Evolutionary conservation across 2,329 filamentous ascomycete genomes (phyloP).

Genomic region (Tolypocladium capitatum): DNA sequence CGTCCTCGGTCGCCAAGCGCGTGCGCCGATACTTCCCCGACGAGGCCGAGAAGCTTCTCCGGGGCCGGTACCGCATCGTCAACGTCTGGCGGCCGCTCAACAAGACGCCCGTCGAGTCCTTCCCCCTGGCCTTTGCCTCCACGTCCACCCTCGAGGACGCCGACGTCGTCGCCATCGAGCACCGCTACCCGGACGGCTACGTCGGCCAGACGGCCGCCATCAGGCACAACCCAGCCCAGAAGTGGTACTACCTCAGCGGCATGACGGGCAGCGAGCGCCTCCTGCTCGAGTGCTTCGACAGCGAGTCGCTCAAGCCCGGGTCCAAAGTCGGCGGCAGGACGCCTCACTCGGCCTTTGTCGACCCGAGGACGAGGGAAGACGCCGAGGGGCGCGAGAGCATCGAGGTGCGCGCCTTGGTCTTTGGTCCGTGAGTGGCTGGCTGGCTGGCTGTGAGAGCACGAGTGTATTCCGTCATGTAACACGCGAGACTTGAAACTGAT

Average conservation of each 20-base stretch:
- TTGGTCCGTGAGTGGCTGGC: conserved; percentile 38
- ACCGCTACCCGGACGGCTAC: conserved; percentile 51
- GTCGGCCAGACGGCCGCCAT: conserved; percentile 65
- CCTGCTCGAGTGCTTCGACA: conserved; percentile 69
- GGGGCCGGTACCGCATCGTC: conserved; percentile 68
- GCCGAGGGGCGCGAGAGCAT: conserved; percentile 73
- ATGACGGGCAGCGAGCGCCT: conserved; percentile 63
- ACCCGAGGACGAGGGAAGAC: conserved; percentile 56
- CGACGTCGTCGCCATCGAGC: conserved; percentile 60
- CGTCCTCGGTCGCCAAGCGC: conserved; percentile 48
- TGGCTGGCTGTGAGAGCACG: not conserved
- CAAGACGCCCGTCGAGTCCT: conserved; percentile 46
- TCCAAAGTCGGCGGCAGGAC: conserved; percentile 40
- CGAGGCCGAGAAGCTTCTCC: conserved; percentile 54
- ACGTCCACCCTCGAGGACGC: conserved; percentile 45
- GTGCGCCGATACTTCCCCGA: conserved; percentile 53
- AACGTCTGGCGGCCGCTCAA: conserved; percentile 71
- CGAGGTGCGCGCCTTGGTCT: conserved; percentile 75
- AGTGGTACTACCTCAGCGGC: conserved; percentile 71
- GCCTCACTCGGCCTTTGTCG: conserved; percentile 68
- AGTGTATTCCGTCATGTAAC: not conserved
- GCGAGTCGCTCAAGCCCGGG: conserved; percentile 36
- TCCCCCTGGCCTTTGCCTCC: conserved; percentile 56
- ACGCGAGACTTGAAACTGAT: not conserved
- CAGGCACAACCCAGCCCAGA: conserved; percentile 43